Evolutionary conservation across 129 eudicot species (phyloP).

Genomic region (Saposhnikovia divaricata): DNA sequence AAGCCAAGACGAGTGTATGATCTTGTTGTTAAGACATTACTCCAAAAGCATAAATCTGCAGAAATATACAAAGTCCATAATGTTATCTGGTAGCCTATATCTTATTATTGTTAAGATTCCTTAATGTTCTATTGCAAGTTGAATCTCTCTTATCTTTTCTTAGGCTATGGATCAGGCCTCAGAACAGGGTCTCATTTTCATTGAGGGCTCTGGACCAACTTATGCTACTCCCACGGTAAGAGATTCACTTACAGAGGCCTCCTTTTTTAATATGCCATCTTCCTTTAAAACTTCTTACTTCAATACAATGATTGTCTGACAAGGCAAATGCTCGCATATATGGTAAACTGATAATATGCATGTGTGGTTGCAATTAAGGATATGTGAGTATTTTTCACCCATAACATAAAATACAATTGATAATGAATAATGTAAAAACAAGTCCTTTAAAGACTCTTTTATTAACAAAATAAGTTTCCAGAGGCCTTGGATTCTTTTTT

Average conservation of each 20-base stretch:
- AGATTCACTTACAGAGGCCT: slow-evolving; percentile 12
- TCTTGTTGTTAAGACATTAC: background rate
- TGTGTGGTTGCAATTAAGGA: background rate
- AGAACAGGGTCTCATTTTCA: slow-evolving; percentile 70
- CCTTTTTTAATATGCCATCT: background rate
- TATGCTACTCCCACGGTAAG: slow-evolving; percentile 94
- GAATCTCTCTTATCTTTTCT: background rate
- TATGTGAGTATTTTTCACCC: no score
- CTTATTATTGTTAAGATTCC: background rate
- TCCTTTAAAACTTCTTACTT: background rate
- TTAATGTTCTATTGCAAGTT: background rate
- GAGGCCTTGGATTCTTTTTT: background rate
- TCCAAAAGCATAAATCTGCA: background rate
- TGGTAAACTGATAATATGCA: background rate
- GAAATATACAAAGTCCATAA: background rate
- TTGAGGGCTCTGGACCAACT: slow-evolving; percentile 95
- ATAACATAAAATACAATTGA: background rate
- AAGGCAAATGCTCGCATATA: background rate
- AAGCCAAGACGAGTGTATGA: background rate
- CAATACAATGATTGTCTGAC: background rate
- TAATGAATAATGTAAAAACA: background rate
- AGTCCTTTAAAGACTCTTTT: background rate
- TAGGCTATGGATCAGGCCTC: slow-evolving; percentile 90
- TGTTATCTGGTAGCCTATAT: background rate
- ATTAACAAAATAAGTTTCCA: background rate